Conservation (phyloP, 768 basidiomycete species). For the Russula emetica region DNA sequence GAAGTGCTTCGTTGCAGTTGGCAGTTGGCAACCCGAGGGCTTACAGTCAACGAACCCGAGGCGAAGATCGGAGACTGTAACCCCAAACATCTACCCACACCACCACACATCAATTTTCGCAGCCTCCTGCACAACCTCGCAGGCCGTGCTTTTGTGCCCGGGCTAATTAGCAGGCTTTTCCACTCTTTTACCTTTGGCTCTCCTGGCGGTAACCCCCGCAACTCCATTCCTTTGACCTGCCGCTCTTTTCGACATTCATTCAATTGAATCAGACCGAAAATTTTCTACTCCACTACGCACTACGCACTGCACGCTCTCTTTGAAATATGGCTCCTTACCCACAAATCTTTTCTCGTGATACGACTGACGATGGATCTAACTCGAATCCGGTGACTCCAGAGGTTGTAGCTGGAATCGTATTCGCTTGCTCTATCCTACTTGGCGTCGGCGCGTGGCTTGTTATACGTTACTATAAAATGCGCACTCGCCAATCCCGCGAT, state of each 20-base stretch:
- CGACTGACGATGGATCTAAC: neutral
- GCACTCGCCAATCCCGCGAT: constrained; percentile 35
- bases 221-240: constrained; percentile 3
- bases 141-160: neutral
- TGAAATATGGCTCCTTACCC: constrained; percentile 21
- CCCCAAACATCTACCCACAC: neutral
- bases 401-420: constrained; percentile 49
- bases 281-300: neutral
- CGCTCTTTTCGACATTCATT: constrained; percentile 14
- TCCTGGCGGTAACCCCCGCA: neutral
- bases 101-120: neutral
- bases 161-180: neutral
- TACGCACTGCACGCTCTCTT: neutral
- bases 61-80: too few species aligned
- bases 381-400: constrained; percentile 30
- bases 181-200: neutral
- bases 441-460: constrained; percentile 43
- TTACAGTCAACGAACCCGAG: too few species aligned
- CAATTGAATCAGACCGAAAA: neutral
- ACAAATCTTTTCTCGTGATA: constrained; percentile 13
- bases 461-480: constrained; percentile 41
- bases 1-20: neutral
- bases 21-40: neutral
- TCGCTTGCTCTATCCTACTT: constrained; percentile 42
- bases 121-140: neutral